A percentile compares a stretch with the other conserved stretches of the same genome.
phyloP scores from a whole-genome alignment of 2,329 filamentous ascomycete species.

The Basipetospora chlamydospora region DNA sequence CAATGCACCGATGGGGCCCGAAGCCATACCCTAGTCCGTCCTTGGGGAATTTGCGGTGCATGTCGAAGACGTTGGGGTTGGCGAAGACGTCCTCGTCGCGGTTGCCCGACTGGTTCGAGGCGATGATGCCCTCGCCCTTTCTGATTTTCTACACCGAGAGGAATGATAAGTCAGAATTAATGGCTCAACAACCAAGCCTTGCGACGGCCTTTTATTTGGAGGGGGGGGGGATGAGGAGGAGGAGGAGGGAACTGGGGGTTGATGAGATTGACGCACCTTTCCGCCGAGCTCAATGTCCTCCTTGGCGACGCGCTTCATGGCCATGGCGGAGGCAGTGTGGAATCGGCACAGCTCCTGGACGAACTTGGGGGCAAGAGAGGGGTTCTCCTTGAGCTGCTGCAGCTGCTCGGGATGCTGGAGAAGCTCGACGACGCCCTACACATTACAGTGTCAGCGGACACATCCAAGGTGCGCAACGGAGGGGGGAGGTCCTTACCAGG shows the following conservation, averaged over 20 bases:
- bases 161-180: no score
- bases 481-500: no score
- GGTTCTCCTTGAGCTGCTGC: conserved; percentile 22
- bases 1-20: conserved; percentile 30
- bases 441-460: not conserved
- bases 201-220: not conserved
- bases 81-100: conserved; percentile 28
- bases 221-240: no score
- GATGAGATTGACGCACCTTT: conserved; percentile 16
- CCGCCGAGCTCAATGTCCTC: conserved; percentile 28
- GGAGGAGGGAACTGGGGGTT: no score
- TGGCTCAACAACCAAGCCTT: no score
- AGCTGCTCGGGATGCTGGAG: conserved; percentile 27
- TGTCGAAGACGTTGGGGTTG: conserved; percentile 26
- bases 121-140: conserved; percentile 30
- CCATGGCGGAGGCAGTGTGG: conserved; percentile 31
- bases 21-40: conserved; percentile 29
- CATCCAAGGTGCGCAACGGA: not conserved
- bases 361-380: conserved; percentile 21
- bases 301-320: conserved; percentile 31
- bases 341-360: conserved; percentile 34
- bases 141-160: conserved; percentile 19
- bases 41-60: conserved; percentile 20
- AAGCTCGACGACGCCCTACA: conserved; percentile 28
- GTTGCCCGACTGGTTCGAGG: conserved; percentile 31